phyloP scores from a whole-genome alignment of 2,329 filamentous ascomycete species.

The Cladosporium sp. region DNA sequence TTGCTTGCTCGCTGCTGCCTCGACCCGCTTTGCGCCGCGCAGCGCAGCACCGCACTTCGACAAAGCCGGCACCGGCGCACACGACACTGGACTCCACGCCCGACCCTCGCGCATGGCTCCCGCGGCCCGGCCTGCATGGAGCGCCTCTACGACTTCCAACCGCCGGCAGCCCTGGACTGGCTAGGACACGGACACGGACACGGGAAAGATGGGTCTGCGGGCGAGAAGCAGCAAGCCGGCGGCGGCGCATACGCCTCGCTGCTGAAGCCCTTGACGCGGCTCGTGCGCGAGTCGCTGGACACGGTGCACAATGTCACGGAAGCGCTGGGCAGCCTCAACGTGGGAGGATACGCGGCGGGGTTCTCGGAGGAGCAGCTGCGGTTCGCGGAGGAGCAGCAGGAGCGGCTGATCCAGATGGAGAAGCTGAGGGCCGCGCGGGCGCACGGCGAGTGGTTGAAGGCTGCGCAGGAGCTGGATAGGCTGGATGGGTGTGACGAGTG shows the following conservation, averaged over 20 bases:
- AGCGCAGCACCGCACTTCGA: no score
- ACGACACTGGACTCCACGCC: no score
- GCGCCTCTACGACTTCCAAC: conserved; percentile 9
- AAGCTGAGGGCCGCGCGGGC: conserved; percentile 7
- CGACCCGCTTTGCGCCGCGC: no score
- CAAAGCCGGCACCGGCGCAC: no score
- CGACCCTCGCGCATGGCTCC: conserved; percentile 1
- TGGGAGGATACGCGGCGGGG: conserved; percentile 1
- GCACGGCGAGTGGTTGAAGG: conserved; percentile 61
- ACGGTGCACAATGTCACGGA: conserved; percentile 12
- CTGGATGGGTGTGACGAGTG: conserved; percentile 76
- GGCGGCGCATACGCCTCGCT: conserved; percentile 14
- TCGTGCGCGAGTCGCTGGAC: conserved; percentile 15
- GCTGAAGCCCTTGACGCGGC: conserved; percentile 12
- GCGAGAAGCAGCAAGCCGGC: conserved; percentile 13
- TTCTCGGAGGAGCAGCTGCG: conserved; percentile 12
- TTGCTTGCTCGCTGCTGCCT: no score
- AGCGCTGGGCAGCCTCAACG: neutral
- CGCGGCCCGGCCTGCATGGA: conserved; percentile 13
- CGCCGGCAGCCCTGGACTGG: conserved; percentile 10
- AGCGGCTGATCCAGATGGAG: conserved; percentile 4
- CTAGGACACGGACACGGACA: neutral
- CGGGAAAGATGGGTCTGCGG: conserved; percentile 6
- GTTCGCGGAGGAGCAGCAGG: conserved; percentile 6
- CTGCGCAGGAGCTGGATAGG: conserved; percentile 69